phyloP scores from a whole-genome alignment of 108 stramenopile genomes.

The Skeletonema costatum region DNA sequence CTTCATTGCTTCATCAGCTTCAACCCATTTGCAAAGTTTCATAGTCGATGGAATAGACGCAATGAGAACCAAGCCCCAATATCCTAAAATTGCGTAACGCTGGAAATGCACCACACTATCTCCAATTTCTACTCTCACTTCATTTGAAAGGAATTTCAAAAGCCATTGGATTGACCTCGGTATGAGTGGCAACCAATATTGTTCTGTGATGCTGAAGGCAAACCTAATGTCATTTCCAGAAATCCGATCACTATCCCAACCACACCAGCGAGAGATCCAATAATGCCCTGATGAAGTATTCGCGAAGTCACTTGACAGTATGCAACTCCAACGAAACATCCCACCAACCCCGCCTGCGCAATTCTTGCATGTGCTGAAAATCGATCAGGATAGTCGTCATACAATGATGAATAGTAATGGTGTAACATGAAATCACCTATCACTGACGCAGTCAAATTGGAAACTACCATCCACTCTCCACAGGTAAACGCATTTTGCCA shows the following conservation, averaged over 20 bases:
- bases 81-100: neutral
- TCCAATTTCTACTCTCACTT: neutral
- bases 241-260: neutral
- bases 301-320: neutral
- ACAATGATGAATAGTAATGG: neutral
- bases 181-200: neutral
- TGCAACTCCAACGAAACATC: slow-evolving; percentile 35
- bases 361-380: slow-evolving; percentile 23
- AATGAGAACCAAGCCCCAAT: neutral
- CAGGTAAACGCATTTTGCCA: slow-evolving; percentile 50
- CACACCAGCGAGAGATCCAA: neutral
- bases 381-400: neutral
- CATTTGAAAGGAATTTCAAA: neutral
- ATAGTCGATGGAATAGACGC: neutral
- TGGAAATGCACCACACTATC: neutral
- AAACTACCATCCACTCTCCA: slow-evolving; percentile 48
- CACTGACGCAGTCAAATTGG: slow-evolving; percentile 29
- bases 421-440: slow-evolving; percentile 34
- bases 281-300: neutral
- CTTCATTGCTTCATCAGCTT: neutral
- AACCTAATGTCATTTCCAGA: neutral
- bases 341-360: slow-evolving; percentile 43
- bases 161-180: neutral
- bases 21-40: neutral
- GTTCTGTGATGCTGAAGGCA: neutral